Percentiles rank a stretch among this genome's conserved stretches.
Conservation (phyloP, 495 filamentous ascomycete genomes). For the Bryoglossum gracile region DNA sequence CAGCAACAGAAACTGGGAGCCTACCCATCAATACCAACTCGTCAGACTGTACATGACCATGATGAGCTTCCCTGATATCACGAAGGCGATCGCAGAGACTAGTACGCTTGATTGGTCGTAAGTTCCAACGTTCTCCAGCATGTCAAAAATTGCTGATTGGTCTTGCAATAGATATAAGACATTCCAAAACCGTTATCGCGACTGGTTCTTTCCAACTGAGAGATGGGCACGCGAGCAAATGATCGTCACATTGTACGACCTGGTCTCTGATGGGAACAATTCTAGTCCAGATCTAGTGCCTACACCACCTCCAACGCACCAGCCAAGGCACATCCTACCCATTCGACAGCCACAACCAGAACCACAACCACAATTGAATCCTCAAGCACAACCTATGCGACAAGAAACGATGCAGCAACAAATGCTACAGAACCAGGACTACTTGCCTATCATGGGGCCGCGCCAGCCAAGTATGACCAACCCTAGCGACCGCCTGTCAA, state of each 20-base stretch:
- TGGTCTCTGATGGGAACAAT: slow-evolving; percentile 6
- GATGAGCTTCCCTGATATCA: slow-evolving; percentile 5
- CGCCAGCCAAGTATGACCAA: too few relatives aligned
- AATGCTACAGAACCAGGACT: too few relatives aligned
- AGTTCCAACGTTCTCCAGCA: not conserved
- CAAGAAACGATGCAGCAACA: too few relatives aligned
- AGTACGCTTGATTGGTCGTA: slow-evolving; percentile 3
- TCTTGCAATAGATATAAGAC: slow-evolving; percentile 2
- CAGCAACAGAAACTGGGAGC: not conserved
- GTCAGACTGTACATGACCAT: slow-evolving; percentile 7
- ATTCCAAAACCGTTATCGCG: slow-evolving; percentile 1
- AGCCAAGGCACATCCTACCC: not conserved
- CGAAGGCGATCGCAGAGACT: slow-evolving; percentile 1
- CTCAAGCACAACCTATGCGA: too few relatives aligned
- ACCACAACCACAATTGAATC: slow-evolving; percentile 2
- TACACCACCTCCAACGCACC: not conserved
- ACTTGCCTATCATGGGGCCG: too few relatives aligned
- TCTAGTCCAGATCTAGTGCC: not conserved
- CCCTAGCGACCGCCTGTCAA: slow-evolving; percentile 9
- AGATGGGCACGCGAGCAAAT: not conserved
- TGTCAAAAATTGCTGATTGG: too few relatives aligned
- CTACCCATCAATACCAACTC: not conserved
- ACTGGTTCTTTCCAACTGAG: slow-evolving; percentile 2
- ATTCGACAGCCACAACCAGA: slow-evolving; percentile 8
- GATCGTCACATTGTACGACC: slow-evolving; percentile 2